These are phyloP conservation scores for Fomitopsis schrenkii DNA, from an alignment of 1,284 basidiomycete species.

Conservation along the genomic window DNA sequence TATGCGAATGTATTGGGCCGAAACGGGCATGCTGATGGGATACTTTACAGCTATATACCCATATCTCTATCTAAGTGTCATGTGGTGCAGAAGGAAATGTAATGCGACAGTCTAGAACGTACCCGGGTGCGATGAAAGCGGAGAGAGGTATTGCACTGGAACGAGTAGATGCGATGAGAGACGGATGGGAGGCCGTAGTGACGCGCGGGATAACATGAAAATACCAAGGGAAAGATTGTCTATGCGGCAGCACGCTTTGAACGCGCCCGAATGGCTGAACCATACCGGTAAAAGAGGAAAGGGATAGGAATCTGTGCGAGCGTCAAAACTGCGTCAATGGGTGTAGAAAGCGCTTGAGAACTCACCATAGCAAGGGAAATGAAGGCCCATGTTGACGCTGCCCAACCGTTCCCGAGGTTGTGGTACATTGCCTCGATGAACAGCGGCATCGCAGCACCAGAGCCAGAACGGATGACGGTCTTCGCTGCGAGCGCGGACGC, in stretches of 20 bases:
- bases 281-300: slow-evolving; percentile 21
- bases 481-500: slow-evolving; percentile 74
- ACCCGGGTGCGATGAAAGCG: not conserved
- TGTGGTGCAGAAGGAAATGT: not conserved
- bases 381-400: slow-evolving; percentile 37
- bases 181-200: not conserved
- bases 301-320: slow-evolving; percentile 20
- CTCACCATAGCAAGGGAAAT: slow-evolving; percentile 35
- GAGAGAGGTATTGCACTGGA: not conserved
- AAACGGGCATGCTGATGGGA: not conserved
- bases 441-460: slow-evolving; percentile 67
- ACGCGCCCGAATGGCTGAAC: slow-evolving; percentile 17
- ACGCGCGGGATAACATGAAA: not conserved
- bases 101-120: not conserved
- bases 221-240: not conserved
- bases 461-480: slow-evolving; percentile 60
- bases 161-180: not conserved
- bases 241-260: slow-evolving; percentile 20
- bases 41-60: slow-evolving; percentile 2
- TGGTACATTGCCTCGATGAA: slow-evolving; percentile 52
- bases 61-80: slow-evolving; percentile 3
- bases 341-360: slow-evolving; percentile 34
- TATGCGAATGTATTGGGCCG: not conserved
- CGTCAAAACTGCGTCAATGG: slow-evolving; percentile 32
- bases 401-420: slow-evolving; percentile 49